Evolutionary conservation across 2,329 filamentous ascomycete species (phyloP), one percentile per base, ranked within the genome.

Genomic region (Neocatenulostroma microsporum): DNA sequence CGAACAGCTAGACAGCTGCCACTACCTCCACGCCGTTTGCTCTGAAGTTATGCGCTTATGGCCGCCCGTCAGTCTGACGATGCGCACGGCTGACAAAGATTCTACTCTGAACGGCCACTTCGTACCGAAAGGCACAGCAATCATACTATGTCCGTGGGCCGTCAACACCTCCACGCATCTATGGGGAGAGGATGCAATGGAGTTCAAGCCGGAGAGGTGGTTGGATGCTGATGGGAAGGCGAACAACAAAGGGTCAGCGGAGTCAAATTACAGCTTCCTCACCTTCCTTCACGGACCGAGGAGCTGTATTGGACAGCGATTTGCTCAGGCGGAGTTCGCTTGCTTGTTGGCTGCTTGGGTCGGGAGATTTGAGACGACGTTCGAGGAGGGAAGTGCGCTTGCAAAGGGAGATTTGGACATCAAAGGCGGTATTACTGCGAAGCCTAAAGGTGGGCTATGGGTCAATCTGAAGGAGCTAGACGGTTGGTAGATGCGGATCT

Each of bases 251-350:
- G 85, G 85, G 5, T 83, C 83, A 7, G 81, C 84, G 1, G 67
- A 70, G 12, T 84, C 73, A 47, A 91, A 89, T 60, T 94, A 82
- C 56, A 74, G 80, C 1, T 80, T 82, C 51, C 57, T 89, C 62
- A 89, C 84, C 0, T 94, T 94, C 62, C 60, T 94, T 40, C 85
- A 94, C 56, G 88, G 88, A 0, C 86, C 87, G 2, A 68, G 87
- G 36, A 83, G 80, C 54, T 94, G 88, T 56, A 94, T 94, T 49
- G 88, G 87, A 0, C 74, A 80, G 59, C 7, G 26, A 2, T 94
- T 94, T 62, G 83, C 88, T 0, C 81, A 78, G 56, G 77, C 81
- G 1, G 89, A 95, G 67, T 84, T 94, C 61, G 85, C 84, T 7
- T 89, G 82, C 55, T 63, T 95, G 44, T 56, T 95, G 30, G 87